These are phyloP conservation scores for Tetrapisispora phaffii DNA, from an alignment of 805 yeast species.

Conservation along the genomic window DNA sequence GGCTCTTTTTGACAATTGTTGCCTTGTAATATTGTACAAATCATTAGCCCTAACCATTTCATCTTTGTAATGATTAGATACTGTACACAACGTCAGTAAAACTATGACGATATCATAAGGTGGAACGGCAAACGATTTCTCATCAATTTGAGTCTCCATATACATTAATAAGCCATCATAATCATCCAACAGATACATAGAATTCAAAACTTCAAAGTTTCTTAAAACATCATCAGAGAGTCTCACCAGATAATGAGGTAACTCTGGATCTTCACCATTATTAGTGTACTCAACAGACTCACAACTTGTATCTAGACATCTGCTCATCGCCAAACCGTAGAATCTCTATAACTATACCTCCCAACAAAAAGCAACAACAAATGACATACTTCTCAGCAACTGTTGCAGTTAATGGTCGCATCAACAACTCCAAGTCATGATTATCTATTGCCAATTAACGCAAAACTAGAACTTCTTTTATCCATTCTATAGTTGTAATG, in stretches of 20 bases:
- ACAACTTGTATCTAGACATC: background rate
- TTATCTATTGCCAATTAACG: no score
- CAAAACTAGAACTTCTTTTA: no score
- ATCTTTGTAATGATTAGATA: constrained; percentile 25
- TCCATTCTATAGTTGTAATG: no score
- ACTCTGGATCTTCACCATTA: background rate
- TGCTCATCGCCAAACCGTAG: background rate
- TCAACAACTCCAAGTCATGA: no score
- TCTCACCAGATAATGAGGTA: constrained; percentile 22
- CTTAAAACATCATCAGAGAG: constrained; percentile 13
- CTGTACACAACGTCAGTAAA: constrained; percentile 31
- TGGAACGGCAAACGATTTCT: constrained; percentile 20
- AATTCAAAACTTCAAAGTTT: constrained; percentile 23
- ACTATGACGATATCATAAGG: constrained; percentile 28
- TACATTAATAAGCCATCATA: constrained; percentile 31
- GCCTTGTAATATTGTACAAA: constrained; percentile 20
- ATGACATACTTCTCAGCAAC: background rate
- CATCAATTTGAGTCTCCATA: constrained; percentile 24
- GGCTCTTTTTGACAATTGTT: constrained; percentile 29
- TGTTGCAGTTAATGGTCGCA: background rate
- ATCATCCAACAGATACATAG: constrained; percentile 24
- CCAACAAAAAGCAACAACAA: background rate
- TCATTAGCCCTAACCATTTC: constrained; percentile 20
- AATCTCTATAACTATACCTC: no score
- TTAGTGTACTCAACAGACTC: background rate